A percentile compares a stretch with the other conserved stretches of the same genome.
Evolutionary conservation across 1,284 basidiomycete species (phyloP).

Genomic region (Cutaneotrichosporon sp.): DNA sequence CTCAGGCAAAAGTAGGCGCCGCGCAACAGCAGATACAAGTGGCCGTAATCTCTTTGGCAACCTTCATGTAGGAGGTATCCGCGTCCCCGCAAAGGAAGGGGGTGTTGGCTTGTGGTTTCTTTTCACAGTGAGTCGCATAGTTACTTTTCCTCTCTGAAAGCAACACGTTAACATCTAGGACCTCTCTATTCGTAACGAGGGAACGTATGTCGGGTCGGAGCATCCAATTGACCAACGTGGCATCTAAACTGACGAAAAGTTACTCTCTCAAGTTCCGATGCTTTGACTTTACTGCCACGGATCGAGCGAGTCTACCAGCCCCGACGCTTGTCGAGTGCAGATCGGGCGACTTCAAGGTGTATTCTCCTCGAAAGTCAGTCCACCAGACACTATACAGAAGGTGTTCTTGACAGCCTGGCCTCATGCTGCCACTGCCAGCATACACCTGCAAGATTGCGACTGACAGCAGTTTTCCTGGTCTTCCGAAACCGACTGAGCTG

Average conservation of each 20-base stretch:
- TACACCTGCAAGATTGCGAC: too few species aligned
- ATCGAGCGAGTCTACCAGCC: slow-evolving; percentile 5
- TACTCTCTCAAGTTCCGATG: slow-evolving; percentile 37
- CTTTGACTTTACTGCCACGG: slow-evolving; percentile 33
- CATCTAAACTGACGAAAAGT: too few species aligned
- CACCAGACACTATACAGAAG: too few species aligned
- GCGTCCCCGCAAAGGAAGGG: slow-evolving; percentile 32
- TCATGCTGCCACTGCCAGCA: too few species aligned
- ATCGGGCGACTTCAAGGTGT: slow-evolving; percentile 35
- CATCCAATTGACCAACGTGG: too few species aligned
- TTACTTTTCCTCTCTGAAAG: background rate
- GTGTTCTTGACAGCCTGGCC: too few species aligned
- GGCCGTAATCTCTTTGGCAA: slow-evolving; percentile 35
- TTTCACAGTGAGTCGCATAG: slow-evolving; percentile 33
- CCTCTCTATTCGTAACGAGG: slow-evolving; percentile 39
- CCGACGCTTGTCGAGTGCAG: slow-evolving; percentile 27
- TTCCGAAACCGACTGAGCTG: slow-evolving; percentile 38
- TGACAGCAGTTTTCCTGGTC: slow-evolving; percentile 36
- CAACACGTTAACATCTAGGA: slow-evolving; percentile 23
- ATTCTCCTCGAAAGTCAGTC: slow-evolving; percentile 41
- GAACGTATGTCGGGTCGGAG: slow-evolving; percentile 25
- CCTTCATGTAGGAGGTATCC: slow-evolving; percentile 36
- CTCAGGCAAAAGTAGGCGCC: background rate
- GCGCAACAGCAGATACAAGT: background rate
- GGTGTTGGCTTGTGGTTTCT: slow-evolving; percentile 41